Conservation (phyloP, 1,139 yeast species). For the Yamadazyma buinensis region DNA sequence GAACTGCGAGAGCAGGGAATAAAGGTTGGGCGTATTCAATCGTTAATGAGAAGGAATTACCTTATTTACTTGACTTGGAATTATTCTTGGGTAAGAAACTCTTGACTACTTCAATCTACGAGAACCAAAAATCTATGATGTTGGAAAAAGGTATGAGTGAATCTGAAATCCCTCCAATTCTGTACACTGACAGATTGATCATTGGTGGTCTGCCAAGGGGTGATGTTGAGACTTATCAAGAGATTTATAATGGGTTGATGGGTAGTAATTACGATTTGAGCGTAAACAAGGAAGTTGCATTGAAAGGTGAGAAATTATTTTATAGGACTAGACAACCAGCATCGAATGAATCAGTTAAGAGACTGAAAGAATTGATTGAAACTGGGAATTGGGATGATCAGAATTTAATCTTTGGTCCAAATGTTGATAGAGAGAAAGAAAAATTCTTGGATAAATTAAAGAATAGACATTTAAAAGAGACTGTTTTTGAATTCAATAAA, state of each 20-base stretch:
- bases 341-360: conserved; percentile 75
- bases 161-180: conserved; percentile 18
- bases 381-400: conserved; percentile 84
- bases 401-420: conserved; percentile 71
- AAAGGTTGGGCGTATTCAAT: conserved; percentile 97
- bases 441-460: conserved; percentile 67
- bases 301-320: conserved; percentile 84
- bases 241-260: conserved; percentile 62
- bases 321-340: conserved; percentile 85
- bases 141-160: conserved; percentile 41
- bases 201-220: conserved; percentile 79
- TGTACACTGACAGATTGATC: conserved; percentile 74
- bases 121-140: conserved; percentile 52
- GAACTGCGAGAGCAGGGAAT: conserved; percentile 99
- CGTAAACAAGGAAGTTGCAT: conserved; percentile 65
- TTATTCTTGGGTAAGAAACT: conserved; percentile 84
- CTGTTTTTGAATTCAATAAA: conserved; percentile 85
- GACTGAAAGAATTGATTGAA: conserved; percentile 77
- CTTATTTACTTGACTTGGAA: conserved; percentile 87
- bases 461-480: conserved; percentile 71
- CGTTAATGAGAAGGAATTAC: conserved; percentile 79
- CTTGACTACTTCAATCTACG: conserved; percentile 65
- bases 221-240: conserved; percentile 68
- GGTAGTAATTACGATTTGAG: conserved; percentile 66
- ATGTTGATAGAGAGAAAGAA: conserved; percentile 70